Evolutionary conservation across 495 filamentous ascomycete genomes (phyloP).

Genomic region (Xylaria telfairii): DNA sequence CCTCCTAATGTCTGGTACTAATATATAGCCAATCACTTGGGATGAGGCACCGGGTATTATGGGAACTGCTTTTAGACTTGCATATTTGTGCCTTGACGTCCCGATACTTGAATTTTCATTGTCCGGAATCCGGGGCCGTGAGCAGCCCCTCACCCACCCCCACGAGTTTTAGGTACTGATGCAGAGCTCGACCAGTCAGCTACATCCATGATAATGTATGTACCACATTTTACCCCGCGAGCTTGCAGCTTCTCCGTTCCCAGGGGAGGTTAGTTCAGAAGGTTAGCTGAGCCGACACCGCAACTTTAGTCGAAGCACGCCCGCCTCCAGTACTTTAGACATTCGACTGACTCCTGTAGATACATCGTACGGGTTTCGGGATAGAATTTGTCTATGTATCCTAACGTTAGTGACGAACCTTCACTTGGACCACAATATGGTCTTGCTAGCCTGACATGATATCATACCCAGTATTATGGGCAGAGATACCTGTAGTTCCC

Average conservation of each 20-base stretch:
- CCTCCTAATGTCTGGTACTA: neutral
- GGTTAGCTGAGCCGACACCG: neutral
- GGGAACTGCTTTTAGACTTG: neutral
- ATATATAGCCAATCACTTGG: neutral
- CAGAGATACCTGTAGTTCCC: neutral
- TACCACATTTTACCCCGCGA: slow-evolving; percentile 11
- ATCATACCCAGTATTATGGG: too few species aligned
- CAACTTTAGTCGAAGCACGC: neutral
- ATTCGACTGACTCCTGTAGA: neutral
- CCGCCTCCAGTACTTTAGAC: neutral
- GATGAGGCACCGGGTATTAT: neutral
- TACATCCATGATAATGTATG: neutral
- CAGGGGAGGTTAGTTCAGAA: slow-evolving; percentile 20
- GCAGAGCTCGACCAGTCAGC: neutral
- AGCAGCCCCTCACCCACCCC: neutral
- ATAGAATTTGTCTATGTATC: neutral
- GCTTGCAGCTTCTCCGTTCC: slow-evolving; percentile 1
- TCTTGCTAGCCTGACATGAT: too few species aligned
- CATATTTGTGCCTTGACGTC: neutral
- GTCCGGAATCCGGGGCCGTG: neutral
- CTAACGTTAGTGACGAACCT: neutral
- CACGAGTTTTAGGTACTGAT: slow-evolving; percentile 10
- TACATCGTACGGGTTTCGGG: neutral
- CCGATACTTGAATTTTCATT: neutral
- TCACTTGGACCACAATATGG: neutral